phyloP scores from a whole-genome alignment of 2,329 filamentous ascomycete species.

The Hymenoscyphus fraxineus region DNA sequence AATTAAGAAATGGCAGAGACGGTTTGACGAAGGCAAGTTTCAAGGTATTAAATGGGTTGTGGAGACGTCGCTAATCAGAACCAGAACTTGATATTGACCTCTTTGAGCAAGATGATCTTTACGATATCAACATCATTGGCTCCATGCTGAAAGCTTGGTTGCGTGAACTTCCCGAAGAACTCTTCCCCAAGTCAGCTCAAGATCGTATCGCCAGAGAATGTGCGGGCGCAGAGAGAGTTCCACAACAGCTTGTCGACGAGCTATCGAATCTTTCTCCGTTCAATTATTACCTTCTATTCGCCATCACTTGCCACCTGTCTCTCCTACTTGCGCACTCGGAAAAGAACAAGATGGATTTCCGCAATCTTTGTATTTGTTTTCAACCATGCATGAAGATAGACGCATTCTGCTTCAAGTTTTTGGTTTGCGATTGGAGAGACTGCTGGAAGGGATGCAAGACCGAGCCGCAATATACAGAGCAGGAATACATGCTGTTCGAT shows the following conservation, averaged over 20 bases:
- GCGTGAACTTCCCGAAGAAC: conserved; percentile 87
- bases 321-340: conserved; percentile 86
- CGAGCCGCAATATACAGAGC: conserved; percentile 73
- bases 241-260: conserved; percentile 83
- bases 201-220: conserved; percentile 77
- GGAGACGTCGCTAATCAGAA: conserved; percentile 18
- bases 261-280: conserved; percentile 92
- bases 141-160: conserved; percentile 97
- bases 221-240: conserved; percentile 72
- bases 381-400: conserved; percentile 97
- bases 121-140: conserved; percentile 94
- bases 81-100: conserved; percentile 84
- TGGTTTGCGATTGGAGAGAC: conserved; percentile 92
- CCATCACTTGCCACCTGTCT: conserved; percentile 93
- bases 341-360: conserved; percentile 98
- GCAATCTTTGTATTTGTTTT: conserved; percentile 94
- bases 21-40: conserved; percentile 74
- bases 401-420: conserved; percentile 88
- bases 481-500: conserved; percentile 61
- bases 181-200: conserved; percentile 83
- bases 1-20: conserved; percentile 89
- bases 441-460: conserved; percentile 97
- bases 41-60: not conserved
- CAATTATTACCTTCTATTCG: conserved; percentile 96
- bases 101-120: conserved; percentile 80